phyloP scores from a whole-genome alignment of 75 land plant genomes.

The Sequoia sempervirens region DNA sequence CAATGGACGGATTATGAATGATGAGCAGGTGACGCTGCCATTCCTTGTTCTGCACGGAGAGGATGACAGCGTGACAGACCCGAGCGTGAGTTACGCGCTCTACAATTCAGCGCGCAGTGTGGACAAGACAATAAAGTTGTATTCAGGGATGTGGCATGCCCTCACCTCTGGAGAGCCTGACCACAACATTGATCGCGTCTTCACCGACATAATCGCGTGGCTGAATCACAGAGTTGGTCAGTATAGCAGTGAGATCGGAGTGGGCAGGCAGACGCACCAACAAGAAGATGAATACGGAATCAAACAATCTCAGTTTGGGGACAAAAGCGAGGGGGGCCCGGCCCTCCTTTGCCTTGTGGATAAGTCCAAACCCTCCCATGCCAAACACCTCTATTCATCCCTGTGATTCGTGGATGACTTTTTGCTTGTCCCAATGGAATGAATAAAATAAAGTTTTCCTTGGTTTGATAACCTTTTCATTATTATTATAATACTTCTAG shows the following conservation, averaged over 20 bases:
- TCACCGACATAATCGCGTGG: slow-evolving; percentile 62
- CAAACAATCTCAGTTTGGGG: background rate
- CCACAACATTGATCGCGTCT: slow-evolving; percentile 56
- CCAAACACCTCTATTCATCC: background rate
- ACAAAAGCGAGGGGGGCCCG: background rate
- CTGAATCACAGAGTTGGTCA: slow-evolving; percentile 20
- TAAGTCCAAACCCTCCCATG: background rate
- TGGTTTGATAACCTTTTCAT: too few relatives aligned
- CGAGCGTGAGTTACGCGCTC: slow-evolving; percentile 66
- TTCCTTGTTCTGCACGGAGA: slow-evolving; percentile 79
- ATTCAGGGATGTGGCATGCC: slow-evolving; percentile 80
- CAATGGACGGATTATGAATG: too few relatives aligned
- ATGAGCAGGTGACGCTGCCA: slow-evolving; percentile 57
- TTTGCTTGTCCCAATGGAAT: too few relatives aligned
- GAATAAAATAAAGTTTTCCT: too few relatives aligned
- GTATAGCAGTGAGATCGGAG: background rate
- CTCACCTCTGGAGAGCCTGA: slow-evolving; percentile 79
- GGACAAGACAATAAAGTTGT: slow-evolving; percentile 68
- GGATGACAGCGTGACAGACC: slow-evolving; percentile 74
- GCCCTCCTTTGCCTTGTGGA: background rate
- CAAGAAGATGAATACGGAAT: too few relatives aligned
- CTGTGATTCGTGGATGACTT: background rate
- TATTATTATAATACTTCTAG: too few relatives aligned
- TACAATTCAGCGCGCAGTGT: slow-evolving; percentile 52
- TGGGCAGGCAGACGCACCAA: background rate